A percentile compares a stretch with the other conserved stretches of the same genome.
phyloP scores from a whole-genome alignment of 352 stramenopile species.

The Peronospora tabacina region DNA sequence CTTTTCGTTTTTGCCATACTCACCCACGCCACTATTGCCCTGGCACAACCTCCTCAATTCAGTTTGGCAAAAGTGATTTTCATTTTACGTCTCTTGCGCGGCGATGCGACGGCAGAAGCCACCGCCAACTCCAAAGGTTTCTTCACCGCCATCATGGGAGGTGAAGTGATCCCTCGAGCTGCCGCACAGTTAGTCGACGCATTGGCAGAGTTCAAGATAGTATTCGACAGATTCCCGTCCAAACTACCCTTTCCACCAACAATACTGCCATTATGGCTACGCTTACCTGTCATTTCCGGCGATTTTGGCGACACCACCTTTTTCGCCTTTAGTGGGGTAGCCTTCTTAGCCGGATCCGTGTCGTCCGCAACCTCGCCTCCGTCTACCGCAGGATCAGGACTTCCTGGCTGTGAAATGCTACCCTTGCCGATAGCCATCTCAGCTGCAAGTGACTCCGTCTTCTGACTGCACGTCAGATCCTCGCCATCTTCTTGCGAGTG shows the following conservation, averaged over 20 bases:
- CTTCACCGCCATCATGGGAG: constrained; percentile 36
- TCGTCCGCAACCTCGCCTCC: constrained; percentile 14
- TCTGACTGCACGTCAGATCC: constrained; percentile 37
- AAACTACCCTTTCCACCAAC: constrained; percentile 12
- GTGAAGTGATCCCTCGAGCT: constrained; percentile 24
- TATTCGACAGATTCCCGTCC: constrained; percentile 21
- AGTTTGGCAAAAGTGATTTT: constrained; percentile 89
- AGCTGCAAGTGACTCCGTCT: constrained; percentile 20
- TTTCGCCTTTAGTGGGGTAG: constrained; percentile 33
- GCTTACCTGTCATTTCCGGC: constrained; percentile 36
- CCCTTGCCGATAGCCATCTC: constrained; percentile 29
- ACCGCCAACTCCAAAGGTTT: constrained; percentile 34
- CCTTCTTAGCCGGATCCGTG: constrained; percentile 10
- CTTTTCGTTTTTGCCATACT: constrained; percentile 38
- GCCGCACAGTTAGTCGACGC: constrained; percentile 24
- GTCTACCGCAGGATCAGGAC: constrained; percentile 45
- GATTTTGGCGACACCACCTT: constrained; percentile 14
- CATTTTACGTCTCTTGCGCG: constrained; percentile 88
- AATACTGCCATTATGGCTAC: constrained; percentile 28
- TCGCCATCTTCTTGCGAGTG: constrained; percentile 64
- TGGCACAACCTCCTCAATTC: constrained; percentile 52
- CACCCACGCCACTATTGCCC: constrained; percentile 19
- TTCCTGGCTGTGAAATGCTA: constrained; percentile 36
- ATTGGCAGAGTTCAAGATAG: constrained; percentile 16
- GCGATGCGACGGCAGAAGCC: constrained; percentile 48